Percentiles rank a stretch among this genome's conserved stretches.
These are phyloP conservation scores for Rugiboletus extremiorientalis DNA, from an alignment of 1,284 basidiomycete species.

Conservation along the genomic window DNA sequence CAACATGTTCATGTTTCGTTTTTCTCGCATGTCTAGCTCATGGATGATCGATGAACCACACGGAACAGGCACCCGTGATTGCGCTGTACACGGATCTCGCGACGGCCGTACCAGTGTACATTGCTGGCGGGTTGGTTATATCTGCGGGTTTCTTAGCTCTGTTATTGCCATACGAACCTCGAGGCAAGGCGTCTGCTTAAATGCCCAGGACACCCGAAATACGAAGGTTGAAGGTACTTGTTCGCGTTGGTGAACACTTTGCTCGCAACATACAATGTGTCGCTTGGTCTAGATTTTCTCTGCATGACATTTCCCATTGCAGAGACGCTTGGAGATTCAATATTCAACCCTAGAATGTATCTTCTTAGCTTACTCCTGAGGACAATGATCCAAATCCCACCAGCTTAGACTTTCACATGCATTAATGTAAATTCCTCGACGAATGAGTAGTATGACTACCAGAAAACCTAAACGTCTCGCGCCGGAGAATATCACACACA, in stretches of 20 bases:
- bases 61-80: slow-evolving; percentile 58
- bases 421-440: background rate
- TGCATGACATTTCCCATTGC: too few species aligned
- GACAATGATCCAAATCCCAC: too few species aligned
- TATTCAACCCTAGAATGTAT: too few species aligned
- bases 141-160: slow-evolving; percentile 62
- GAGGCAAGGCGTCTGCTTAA: slow-evolving; percentile 66
- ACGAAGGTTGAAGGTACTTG: too few species aligned
- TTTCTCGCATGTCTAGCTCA: background rate
- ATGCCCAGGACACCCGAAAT: background rate
- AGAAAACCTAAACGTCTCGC: background rate
- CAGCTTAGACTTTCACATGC: too few species aligned
- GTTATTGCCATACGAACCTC: slow-evolving; percentile 75
- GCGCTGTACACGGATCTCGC: slow-evolving; percentile 64
- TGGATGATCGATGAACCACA: too few species aligned
- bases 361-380: too few species aligned
- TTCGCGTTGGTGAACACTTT: too few species aligned
- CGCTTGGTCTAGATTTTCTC: too few species aligned
- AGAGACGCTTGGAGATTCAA: too few species aligned
- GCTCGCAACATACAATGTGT: too few species aligned
- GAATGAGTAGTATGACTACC: background rate
- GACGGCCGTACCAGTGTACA: slow-evolving; percentile 74
- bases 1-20: too few species aligned
- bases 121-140: slow-evolving; percentile 72
- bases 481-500: background rate